Conservation (phyloP, 192 early-diverging fungal species). For the Backusella circina region DNA sequence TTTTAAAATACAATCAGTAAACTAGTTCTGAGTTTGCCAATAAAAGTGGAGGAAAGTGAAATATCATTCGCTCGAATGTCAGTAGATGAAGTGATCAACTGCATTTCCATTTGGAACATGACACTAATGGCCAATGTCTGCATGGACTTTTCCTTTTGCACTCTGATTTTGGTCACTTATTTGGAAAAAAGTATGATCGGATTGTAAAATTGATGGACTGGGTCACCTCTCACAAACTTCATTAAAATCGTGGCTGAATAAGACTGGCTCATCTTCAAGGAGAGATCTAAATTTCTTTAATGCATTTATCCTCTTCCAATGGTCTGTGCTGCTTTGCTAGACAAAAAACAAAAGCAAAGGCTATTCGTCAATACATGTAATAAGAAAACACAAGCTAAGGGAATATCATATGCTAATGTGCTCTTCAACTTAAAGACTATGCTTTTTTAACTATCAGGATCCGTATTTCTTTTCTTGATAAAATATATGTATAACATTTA, state of each 20-base stretch:
- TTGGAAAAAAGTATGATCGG: not conserved
- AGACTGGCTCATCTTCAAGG: conserved; percentile 8
- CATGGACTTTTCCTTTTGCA: not conserved
- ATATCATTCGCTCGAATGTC: not conserved
- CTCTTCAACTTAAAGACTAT: not conserved
- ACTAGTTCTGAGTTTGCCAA: not conserved
- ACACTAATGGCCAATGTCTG: not conserved
- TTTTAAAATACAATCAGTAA: not conserved
- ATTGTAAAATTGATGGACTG: not conserved
- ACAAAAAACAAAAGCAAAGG: not conserved
- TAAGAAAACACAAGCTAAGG: not conserved
- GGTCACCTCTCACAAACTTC: conserved; percentile 15
- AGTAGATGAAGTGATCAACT: not conserved
- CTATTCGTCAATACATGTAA: not conserved
- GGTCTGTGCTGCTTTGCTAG: not conserved
- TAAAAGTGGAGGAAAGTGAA: not conserved
- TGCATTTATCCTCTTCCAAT: not conserved
- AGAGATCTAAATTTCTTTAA: not conserved
- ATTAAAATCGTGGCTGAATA: conserved; percentile 13
- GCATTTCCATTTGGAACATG: not conserved
- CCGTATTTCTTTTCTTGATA: not conserved
- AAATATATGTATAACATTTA: not conserved
- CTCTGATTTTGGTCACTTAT: not conserved
- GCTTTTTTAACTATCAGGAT: not conserved
- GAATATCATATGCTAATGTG: not conserved